Base-by-base conservation (phyloP, 148 eudicot genomes). In the Dysphania ambrosioides region DNA sequence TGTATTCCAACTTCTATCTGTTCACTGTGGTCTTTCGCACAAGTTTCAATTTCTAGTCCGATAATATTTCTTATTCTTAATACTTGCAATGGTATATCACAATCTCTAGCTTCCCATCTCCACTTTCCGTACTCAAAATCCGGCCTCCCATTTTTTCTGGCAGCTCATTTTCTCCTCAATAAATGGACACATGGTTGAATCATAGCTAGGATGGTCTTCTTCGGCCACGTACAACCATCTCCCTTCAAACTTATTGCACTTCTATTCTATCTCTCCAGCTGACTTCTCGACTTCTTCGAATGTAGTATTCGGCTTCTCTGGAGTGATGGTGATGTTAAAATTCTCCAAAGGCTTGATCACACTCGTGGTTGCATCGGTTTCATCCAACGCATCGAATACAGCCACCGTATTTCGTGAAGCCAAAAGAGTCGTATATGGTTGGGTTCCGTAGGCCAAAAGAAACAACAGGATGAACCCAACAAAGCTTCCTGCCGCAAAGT, bases 141-240 rank as follows among this genome's bases (percentile, higher is more conserved):
- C n/a, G 71, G 71, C 32, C 71, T 67, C 11, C 71, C 71, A 67
- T 67, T 67, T 18, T n/a, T 23, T 40, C 12, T 19, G 30, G 34
- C 71, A 67, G 9, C 71, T 67, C 55, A 67, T 67, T 8, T 67
- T 67, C 55, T 67, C 71, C 8, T 67, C 71, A 67, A 67, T 67
- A n/a, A 67, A 67, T 4, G 71, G 71, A 42, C 71, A 67, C 34
- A 2, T 41, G 2, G 27, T 23, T 26, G 71, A 67, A 67, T 67
- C 53, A 67, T 67, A 67, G 21, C 71, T 27, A 29, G 71, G 71
- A 67, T n/a, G n/a, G n/a, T 26, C 47, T 24, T 67, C 71, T 11
- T 41, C 71, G 1, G 71, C 32, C 29, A 9, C 26, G 32, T 67
- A 67, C 26, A 67, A 32, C 71, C 71, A 67, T 27, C 34, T 67